These are phyloP conservation scores for Potentilla sterilis DNA, from an alignment of 306 rosid genomes.

Conservation along the genomic window DNA sequence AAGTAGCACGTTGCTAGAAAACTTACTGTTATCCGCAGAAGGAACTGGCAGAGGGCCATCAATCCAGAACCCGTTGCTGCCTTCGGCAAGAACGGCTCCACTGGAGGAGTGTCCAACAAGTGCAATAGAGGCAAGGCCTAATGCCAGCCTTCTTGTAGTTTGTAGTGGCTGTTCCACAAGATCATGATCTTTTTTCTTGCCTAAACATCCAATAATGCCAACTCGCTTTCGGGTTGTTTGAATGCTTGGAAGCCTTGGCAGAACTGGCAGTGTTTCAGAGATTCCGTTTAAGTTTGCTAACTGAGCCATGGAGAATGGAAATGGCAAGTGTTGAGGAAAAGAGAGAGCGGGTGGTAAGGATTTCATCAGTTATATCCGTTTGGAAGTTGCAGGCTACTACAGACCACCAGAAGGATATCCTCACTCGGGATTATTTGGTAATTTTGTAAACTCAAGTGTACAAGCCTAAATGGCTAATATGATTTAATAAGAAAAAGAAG, in stretches of 20 bases:
- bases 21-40: slow-evolving; percentile 66
- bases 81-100: slow-evolving; percentile 54
- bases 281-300: slow-evolving; percentile 60
- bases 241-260: slow-evolving; percentile 40
- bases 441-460: slow-evolving; percentile 7
- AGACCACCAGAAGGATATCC: slow-evolving; percentile 59
- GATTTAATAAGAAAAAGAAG: too few relatives aligned
- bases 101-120: slow-evolving; percentile 38
- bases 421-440: slow-evolving; percentile 36
- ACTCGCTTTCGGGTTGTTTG: slow-evolving; percentile 31
- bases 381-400: slow-evolving; percentile 29
- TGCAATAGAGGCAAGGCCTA: slow-evolving; percentile 59
- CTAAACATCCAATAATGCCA: slow-evolving; percentile 31
- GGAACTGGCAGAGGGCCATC: slow-evolving; percentile 64
- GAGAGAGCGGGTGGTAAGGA: slow-evolving; percentile 6
- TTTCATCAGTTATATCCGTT: slow-evolving; percentile 41
- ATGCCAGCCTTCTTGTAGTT: slow-evolving; percentile 64
- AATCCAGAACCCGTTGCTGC: slow-evolving; percentile 68
- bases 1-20: slow-evolving; percentile 6
- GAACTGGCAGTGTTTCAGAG: slow-evolving; percentile 45
- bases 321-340: neutral
- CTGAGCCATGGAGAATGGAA: slow-evolving; percentile 51
- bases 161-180: slow-evolving; percentile 40
- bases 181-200: slow-evolving; percentile 44
- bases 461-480: neutral